Evolutionary conservation across 257 asterid genomes (phyloP), one percentile per base, ranked within the genome.

Genomic region (Capsicum pubescens): DNA sequence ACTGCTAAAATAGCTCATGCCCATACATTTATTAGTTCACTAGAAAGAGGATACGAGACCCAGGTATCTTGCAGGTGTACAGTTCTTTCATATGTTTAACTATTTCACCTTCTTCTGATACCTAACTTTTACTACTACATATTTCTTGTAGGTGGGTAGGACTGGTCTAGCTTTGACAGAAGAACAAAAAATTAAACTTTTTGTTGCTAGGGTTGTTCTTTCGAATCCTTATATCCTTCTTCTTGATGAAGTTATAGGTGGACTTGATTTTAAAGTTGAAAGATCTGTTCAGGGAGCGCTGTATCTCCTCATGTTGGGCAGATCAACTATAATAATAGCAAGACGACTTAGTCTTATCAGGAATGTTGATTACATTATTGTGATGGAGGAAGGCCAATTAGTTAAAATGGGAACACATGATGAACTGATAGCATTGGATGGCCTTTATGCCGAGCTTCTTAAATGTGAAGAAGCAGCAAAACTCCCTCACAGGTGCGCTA

Each of bases 321-420:
- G 99, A 91, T 97, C 99, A 84, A 97, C 98, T 42, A 95, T 97
- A 85, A 97, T 97, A 85, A 97, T 97, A 79, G 99, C 99, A 67
- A 93, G 99, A 86, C 94, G 97, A 77, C 92, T 97, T 61, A 97
- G 98, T 87, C 94, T 97, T 68, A 94, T 97, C 80, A 93, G 92
- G 87, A 97, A 95, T 89, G 98, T 98, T 83, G 98, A 97, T 91
- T 97, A 92, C 89, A 97, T 97, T 85, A 98, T 98, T 39, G 99
- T 97, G 82, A 97, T 97, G 99, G 99, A 97, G 90, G 99, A 97
- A 92, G 99, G 98, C 9, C 99, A 97, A 85, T 94, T 97, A 56
- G 98, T 97, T 86, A 98, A 97, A 92, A 97, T 97, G 99, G 99
- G 99, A 68, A 97, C 99, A 1, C 99, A 97, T 84, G 99, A 95